Conservation (phyloP, 2,329 filamentous ascomycete genomes). For the Diaporthe citrichinensis region DNA sequence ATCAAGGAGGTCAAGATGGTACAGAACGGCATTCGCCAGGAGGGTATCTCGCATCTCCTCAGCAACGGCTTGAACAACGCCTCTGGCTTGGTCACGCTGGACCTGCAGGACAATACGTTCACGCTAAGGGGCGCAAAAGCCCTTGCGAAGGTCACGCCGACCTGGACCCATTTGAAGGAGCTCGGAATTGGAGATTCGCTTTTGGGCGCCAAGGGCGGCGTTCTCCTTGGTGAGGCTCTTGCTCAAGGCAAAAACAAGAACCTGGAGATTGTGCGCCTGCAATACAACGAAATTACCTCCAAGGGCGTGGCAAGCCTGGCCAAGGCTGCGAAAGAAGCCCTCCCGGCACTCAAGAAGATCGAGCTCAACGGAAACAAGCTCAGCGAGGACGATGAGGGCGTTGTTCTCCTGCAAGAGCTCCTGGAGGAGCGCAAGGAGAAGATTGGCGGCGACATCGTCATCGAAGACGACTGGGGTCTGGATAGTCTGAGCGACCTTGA, state of each 20-base stretch:
- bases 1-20: slow-evolving; percentile 95
- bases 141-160: slow-evolving; percentile 79
- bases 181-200: slow-evolving; percentile 92
- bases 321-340: slow-evolving; percentile 73
- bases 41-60: slow-evolving; percentile 88
- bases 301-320: slow-evolving; percentile 80
- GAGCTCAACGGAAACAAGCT: slow-evolving; percentile 99
- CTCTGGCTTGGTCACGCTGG: slow-evolving; percentile 78
- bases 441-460: slow-evolving; percentile 73
- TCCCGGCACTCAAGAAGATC: slow-evolving; percentile 85
- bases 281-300: slow-evolving; percentile 94
- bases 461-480: slow-evolving; percentile 87
- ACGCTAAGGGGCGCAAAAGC: slow-evolving; percentile 84
- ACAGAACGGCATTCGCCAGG: slow-evolving; percentile 95
- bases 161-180: slow-evolving; percentile 84
- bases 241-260: slow-evolving; percentile 82
- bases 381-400: slow-evolving; percentile 82
- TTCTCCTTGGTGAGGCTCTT: slow-evolving; percentile 81
- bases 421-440: slow-evolving; percentile 85
- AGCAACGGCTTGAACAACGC: slow-evolving; percentile 83
- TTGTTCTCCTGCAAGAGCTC: slow-evolving; percentile 77
- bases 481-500: slow-evolving; percentile 91
- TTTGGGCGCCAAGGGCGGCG: slow-evolving; percentile 81
- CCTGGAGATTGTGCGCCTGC: slow-evolving; percentile 84
- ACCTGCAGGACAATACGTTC: slow-evolving; percentile 98